phyloP scores from a whole-genome alignment of 345 rosid species.

The Rhodomyrtus tomentosa region DNA sequence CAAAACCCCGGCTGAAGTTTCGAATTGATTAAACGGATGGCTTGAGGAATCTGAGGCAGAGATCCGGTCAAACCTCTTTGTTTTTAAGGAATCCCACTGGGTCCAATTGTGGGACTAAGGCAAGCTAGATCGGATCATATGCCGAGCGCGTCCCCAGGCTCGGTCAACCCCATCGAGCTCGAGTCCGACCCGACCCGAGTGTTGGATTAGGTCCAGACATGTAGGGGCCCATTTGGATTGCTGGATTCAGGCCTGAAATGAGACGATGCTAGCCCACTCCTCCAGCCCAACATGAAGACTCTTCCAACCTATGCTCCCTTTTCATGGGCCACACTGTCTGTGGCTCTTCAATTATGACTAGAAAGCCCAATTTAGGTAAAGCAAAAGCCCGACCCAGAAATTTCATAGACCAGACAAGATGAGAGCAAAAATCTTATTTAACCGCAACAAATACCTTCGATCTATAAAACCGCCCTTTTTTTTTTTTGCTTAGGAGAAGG shows the following conservation, averaged over 20 bases:
- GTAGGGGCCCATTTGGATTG: background rate
- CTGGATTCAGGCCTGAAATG: background rate
- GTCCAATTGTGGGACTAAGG: background rate
- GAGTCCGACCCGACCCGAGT: background rate
- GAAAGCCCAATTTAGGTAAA: background rate
- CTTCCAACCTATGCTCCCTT: background rate
- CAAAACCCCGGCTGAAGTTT: background rate
- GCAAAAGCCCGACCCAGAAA: background rate
- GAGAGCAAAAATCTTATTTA: background rate
- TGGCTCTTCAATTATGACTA: background rate
- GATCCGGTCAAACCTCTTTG: too few species aligned
- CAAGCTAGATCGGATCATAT: background rate
- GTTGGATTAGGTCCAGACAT: background rate
- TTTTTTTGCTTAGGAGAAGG: background rate
- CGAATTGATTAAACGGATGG: background rate
- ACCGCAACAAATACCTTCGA: background rate
- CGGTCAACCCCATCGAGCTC: background rate
- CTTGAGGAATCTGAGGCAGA: background rate
- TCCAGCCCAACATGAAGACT: background rate
- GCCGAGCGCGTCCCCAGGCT: fast-evolving
- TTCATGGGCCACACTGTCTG: background rate
- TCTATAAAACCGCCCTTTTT: background rate
- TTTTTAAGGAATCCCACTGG: too few species aligned
- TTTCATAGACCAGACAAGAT: background rate
- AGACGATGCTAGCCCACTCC: background rate